phyloP scores from a whole-genome alignment of 2,329 filamentous ascomycete genomes.

The Microcyclosporella mali region DNA sequence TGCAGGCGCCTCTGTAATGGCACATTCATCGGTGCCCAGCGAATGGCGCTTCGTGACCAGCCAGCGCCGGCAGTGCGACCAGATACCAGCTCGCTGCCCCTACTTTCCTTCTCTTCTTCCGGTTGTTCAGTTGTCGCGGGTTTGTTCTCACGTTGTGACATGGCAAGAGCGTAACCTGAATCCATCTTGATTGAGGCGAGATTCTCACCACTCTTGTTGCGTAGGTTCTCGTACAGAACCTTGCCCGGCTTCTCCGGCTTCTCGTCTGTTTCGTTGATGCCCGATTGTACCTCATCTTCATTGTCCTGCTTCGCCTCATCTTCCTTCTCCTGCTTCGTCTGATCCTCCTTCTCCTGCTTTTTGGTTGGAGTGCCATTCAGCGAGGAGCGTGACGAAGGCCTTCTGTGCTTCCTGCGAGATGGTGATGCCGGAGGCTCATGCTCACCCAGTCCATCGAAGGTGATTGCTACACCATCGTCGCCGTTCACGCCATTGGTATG shows the following conservation, averaged over 20 bases:
- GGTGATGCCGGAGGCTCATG: constrained; percentile 27
- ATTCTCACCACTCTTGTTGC: constrained; percentile 40
- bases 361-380: constrained; percentile 19
- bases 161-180: constrained; percentile 15
- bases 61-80: constrained; percentile 49
- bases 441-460: constrained; percentile 25
- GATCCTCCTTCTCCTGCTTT: constrained; percentile 4
- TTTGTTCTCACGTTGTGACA: constrained; percentile 33
- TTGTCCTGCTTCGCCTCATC: background rate
- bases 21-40: constrained; percentile 80
- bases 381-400: constrained; percentile 18
- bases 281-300: background rate
- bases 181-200: constrained; percentile 30
- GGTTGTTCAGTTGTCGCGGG: constrained; percentile 20
- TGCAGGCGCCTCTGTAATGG: constrained; percentile 46
- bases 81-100: constrained; percentile 41
- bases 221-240: constrained; percentile 40
- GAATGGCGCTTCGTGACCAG: constrained; percentile 54
- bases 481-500: constrained; percentile 8
- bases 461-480: constrained; percentile 14
- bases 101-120: constrained; percentile 14
- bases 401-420: constrained; percentile 24
- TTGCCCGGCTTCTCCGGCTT: constrained; percentile 17
- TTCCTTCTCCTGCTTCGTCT: too few species aligned
- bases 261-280: constrained; percentile 10